Conservation (phyloP, 257 asterid species). For the Osmanthus fragrans region DNA sequence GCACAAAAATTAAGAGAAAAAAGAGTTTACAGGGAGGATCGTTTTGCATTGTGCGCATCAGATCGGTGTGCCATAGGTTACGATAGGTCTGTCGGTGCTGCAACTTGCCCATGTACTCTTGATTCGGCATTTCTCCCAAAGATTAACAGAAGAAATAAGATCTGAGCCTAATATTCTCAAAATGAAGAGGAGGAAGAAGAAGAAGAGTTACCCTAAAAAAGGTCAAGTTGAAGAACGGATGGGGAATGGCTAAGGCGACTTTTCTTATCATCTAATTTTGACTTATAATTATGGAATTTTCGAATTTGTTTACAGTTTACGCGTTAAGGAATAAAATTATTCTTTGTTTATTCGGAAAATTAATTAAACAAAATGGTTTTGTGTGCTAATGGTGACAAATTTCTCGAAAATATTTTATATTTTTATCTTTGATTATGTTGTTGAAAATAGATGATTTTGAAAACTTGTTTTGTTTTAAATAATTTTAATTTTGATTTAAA, state of each 20-base stretch:
- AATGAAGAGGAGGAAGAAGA: neutral
- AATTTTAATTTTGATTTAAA: too few species aligned
- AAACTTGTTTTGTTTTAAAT: too few species aligned
- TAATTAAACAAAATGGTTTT: too few species aligned
- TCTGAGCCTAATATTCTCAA: neutral
- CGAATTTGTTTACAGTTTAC: neutral
- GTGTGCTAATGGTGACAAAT: too few species aligned
- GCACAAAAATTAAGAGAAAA: neutral
- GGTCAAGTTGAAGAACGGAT: neutral
- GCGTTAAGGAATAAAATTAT: neutral
- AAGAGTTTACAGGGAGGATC: constrained; percentile 72
- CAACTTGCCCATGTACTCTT: constrained; percentile 75
- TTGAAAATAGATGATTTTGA: too few species aligned
- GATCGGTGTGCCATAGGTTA: constrained; percentile 99
- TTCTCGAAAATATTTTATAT: too few species aligned
- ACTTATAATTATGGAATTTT: neutral
- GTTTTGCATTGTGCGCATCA: constrained; percentile 64
- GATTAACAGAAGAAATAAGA: neutral
- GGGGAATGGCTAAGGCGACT: constrained; percentile 6
- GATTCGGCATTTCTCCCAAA: constrained; percentile 56
- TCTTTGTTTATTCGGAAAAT: too few species aligned
- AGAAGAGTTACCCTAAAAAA: neutral
- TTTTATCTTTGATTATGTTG: too few species aligned
- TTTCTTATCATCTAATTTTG: neutral
- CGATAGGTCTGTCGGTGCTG: constrained; percentile 85